Percentiles rank a stretch among this genome's conserved stretches.
Evolutionary conservation across 306 rosid genomes (phyloP).

Genomic region (Begonia loranthoides): DNA sequence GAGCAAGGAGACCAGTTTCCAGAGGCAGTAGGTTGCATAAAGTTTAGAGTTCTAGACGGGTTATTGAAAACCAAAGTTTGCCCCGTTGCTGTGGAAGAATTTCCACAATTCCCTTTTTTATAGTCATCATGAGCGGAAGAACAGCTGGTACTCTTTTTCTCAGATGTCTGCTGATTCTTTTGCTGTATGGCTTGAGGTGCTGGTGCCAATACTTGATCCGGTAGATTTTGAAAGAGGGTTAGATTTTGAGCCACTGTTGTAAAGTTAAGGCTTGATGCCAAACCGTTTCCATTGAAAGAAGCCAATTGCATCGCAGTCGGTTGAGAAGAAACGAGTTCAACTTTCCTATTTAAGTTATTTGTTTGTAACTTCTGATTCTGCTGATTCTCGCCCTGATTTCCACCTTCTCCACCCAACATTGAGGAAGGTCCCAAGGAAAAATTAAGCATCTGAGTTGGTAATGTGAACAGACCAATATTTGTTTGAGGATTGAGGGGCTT

Average conservation of each 20-base stretch:
- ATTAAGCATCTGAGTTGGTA: conserved; percentile 47
- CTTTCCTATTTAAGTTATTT: conserved; percentile 30
- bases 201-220: conserved; percentile 28
- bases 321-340: conserved; percentile 41
- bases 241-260: conserved; percentile 14
- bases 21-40: conserved; percentile 26
- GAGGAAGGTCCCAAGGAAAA: conserved; percentile 42
- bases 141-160: conserved; percentile 29
- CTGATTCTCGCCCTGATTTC: conserved; percentile 28
- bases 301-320: conserved; percentile 51
- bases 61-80: conserved; percentile 53
- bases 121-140: conserved; percentile 29
- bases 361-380: conserved; percentile 19
- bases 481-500: conserved; percentile 23
- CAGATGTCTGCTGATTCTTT: conserved; percentile 26
- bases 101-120: conserved; percentile 23
- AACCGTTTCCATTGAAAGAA: conserved; percentile 13
- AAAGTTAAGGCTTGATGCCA: conserved; percentile 19
- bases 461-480: conserved; percentile 23
- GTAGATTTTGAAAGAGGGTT: conserved; percentile 38
- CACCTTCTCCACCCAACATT: conserved; percentile 24
- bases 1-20: conserved; percentile 40
- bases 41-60: conserved; percentile 45
- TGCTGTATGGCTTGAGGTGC: conserved; percentile 29
- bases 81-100: conserved; percentile 15